phyloP scores from a whole-genome alignment of 139 green algal species.

The Spirogloea muscicola region DNA sequence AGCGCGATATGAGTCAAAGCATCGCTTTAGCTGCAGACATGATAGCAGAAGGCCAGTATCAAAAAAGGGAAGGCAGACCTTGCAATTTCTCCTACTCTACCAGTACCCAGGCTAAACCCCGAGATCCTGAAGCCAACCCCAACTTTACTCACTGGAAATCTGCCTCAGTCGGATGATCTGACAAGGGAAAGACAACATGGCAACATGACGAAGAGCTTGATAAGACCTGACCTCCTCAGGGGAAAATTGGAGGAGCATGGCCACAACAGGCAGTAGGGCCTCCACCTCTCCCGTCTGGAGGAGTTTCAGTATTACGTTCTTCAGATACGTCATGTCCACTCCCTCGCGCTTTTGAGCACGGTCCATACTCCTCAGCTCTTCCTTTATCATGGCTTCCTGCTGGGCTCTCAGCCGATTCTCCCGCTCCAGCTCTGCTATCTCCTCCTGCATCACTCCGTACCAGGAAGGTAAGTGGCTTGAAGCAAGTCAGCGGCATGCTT shows the following conservation, averaged over 20 bases:
- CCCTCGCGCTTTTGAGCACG: constrained; percentile 38
- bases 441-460: constrained; percentile 25
- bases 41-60: too few relatives aligned
- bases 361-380: constrained; percentile 41
- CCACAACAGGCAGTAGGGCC: constrained; percentile 33
- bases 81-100: too few relatives aligned
- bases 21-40: too few relatives aligned
- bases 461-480: too few relatives aligned
- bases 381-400: constrained; percentile 43
- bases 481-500: too few relatives aligned
- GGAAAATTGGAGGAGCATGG: constrained; percentile 38
- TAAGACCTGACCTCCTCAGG: constrained; percentile 33
- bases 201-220: constrained; percentile 15
- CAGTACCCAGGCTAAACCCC: too few relatives aligned
- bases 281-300: constrained; percentile 42
- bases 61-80: too few relatives aligned
- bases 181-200: too few relatives aligned
- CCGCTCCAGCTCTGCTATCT: constrained; percentile 34
- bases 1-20: too few relatives aligned
- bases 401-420: constrained; percentile 40
- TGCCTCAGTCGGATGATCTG: too few relatives aligned
- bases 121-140: too few relatives aligned
- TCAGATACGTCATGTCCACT: constrained; percentile 56
- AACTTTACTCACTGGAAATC: too few relatives aligned
- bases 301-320: constrained; percentile 54